A percentile compares a stretch with the other conserved stretches of the same genome.
Evolutionary conservation across 305 asterid species (phyloP).

Genomic region (Solanum hybrid): DNA sequence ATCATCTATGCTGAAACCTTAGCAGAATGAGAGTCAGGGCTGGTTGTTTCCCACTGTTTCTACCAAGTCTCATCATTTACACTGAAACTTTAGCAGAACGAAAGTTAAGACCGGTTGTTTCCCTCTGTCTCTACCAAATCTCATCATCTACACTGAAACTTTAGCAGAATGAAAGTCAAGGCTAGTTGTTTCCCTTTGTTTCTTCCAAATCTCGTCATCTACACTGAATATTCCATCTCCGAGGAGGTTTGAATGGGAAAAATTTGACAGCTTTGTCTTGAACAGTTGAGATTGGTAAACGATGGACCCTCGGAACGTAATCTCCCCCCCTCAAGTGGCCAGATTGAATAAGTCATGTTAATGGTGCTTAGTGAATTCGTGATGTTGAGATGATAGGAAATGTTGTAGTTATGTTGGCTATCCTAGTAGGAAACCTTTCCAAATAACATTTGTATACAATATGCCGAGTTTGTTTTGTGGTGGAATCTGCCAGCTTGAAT

Average conservation of each 20-base stretch:
- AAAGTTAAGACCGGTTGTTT: not conserved
- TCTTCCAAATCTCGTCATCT: slow-evolving; percentile 62
- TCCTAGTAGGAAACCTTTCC: not conserved
- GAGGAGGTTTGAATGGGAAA: slow-evolving; percentile 33
- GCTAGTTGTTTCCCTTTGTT: slow-evolving; percentile 34
- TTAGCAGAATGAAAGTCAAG: slow-evolving; percentile 70
- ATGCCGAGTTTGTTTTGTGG: not conserved
- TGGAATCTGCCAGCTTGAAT: not conserved
- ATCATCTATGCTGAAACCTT: slow-evolving; percentile 25
- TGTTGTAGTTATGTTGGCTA: slow-evolving; percentile 22
- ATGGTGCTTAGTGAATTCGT: slow-evolving; percentile 21
- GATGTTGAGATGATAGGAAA: slow-evolving; percentile 23
- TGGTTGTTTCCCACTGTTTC: not conserved
- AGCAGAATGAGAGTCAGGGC: not conserved
- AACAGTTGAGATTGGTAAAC: slow-evolving; percentile 65
- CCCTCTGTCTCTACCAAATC: not conserved
- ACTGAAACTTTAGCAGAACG: not conserved
- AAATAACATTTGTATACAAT: not conserved
- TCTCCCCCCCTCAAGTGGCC: not conserved
- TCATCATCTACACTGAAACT: not conserved
- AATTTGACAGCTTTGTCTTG: not conserved
- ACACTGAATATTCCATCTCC: slow-evolving; percentile 87
- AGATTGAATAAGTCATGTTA: slow-evolving; percentile 1
- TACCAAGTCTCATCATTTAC: not conserved
- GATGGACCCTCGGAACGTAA: slow-evolving; percentile 60